A percentile compares a stretch with the other conserved stretches of the same genome.
Conservation (phyloP, 2,329 filamentous ascomycete genomes). For the Neonectria magnoliae region DNA sequence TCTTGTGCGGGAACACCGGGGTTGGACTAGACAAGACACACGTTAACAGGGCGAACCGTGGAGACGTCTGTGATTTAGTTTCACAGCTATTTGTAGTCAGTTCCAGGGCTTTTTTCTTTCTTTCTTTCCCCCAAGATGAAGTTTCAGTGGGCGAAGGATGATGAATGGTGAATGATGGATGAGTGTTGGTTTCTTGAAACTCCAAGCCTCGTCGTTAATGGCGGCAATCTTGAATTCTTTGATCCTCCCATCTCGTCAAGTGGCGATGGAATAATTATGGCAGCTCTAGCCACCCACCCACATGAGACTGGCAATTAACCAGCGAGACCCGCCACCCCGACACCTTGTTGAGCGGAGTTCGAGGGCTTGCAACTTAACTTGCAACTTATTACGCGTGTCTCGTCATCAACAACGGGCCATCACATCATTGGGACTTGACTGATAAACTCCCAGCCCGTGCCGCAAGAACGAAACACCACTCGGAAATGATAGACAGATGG, state of each 20-base stretch:
- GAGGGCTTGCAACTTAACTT: neutral
- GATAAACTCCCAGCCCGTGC: neutral
- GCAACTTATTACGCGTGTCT: slow-evolving; percentile 6
- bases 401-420: slow-evolving; percentile 11
- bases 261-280: slow-evolving; percentile 1
- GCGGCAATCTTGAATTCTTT: slow-evolving; percentile 27
- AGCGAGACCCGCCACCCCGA: neutral
- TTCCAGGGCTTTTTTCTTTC: neutral
- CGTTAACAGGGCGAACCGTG: slow-evolving; percentile 18
- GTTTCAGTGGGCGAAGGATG: neutral
- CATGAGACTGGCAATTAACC: slow-evolving; percentile 11
- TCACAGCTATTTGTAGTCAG: no score
- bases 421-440: neutral
- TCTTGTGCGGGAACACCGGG: slow-evolving; percentile 17
- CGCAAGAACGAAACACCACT: slow-evolving; percentile 7
- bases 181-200: neutral
- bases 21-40: slow-evolving; percentile 8
- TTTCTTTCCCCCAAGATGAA: no score
- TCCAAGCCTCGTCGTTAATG: slow-evolving; percentile 20
- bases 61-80: neutral
- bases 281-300: neutral
- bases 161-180: neutral
- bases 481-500: neutral
- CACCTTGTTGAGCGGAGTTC: neutral
- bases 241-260: slow-evolving; percentile 16